Base-by-base conservation (phyloP, 495 filamentous ascomycete species). In the Penicillium cosmopolitanum region DNA sequence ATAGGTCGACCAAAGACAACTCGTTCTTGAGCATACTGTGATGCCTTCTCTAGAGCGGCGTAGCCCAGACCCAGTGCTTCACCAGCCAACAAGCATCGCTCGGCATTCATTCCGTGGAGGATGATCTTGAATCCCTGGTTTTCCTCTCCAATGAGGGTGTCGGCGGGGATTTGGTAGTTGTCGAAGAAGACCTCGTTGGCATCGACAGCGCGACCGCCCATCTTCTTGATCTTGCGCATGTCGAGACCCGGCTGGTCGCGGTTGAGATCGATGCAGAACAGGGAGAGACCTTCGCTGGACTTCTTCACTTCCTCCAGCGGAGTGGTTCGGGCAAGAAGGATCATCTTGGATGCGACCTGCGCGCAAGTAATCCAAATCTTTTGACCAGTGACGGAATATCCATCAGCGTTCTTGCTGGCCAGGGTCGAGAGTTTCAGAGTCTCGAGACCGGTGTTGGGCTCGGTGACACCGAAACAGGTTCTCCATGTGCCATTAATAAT, bases 131-230 rank as follows among this genome's bases (percentile, higher is more conserved):
- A 93, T 4, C 90, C 90, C 55, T 89, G 77, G 43, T 84, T 85
- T 65, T 92, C 89, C 21, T 82, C 61, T 2, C 89, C 90, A 44
- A 93, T 87, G 4, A 90, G 73, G 0, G 84, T 73, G 52, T 86
- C 78, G 2, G 73, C 79, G 0, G 85, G 81, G 10, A 92, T 83
- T 4, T 65, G 56, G 68, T 90, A 94, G 57, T 85, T 82, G 64
- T 92, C 88, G 69, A 93, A 92, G 76, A 92, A 94, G 1, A 93
- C 86, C 70, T 93, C 88, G 66, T 93, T 93, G 4, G 89, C 90
- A 68, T 91, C 88, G n/a, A 93, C 82, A 0, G 89, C 88, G 11
- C 88, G 77, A 3, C 87, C 88, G 31, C 90, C 90, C 89, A 93
- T 92, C 66, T 93, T 94, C 71, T 85, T 85, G 67, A 93, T 95